Evolutionary conservation across 2,329 filamentous ascomycete species (phyloP), one percentile per base, ranked within the genome.

Genomic region (Aspergillus brasiliensis): DNA sequence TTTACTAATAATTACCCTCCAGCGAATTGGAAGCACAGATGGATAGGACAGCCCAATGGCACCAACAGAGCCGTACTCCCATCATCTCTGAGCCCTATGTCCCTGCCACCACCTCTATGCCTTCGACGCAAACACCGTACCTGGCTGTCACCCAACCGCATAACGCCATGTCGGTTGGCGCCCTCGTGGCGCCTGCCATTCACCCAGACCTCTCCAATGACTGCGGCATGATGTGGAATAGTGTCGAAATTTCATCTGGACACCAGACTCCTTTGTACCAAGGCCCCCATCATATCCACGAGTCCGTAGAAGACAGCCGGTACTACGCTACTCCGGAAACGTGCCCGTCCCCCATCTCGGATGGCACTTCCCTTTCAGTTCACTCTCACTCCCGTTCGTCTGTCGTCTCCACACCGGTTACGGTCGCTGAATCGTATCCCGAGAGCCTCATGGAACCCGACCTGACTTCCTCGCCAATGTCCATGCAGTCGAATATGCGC

Each of bases 271-370:
- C 67, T 37, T 66, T 73, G 28, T 73, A 56, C 64, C 71, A 59
- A 69, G 70, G 34, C 19, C 70, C 69, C 49, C 70, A 69, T 53
- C 70, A 74, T n/a, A 65, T 77, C 34, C 75, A 75, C 44, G 72
- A 77, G 37, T 67, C 73, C 5, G 64, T 71, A 5, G 76, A 78
- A 48, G 78, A 79, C 55, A 69, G 72, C 42, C 74, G 72, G n/a
- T 74, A 78, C 61, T 80, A 78, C 61, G 77, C 78, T 31, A 78
- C 77, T 10, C 76, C 77, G 44, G 77, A 78, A 58, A 75, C 76
- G 56, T 80, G 77, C 62, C 73, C 74, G n/a, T 80, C 78, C n/a
- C 77, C 78, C 37, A 67, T 72, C 3, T 77, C 75, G 1, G 76
- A 78, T 58, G 67, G 67, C 23, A 69, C 69, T 34, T 67, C 72